phyloP scores from a whole-genome alignment of 2,329 filamentous ascomycete species.

The Aspergillus sp. region DNA sequence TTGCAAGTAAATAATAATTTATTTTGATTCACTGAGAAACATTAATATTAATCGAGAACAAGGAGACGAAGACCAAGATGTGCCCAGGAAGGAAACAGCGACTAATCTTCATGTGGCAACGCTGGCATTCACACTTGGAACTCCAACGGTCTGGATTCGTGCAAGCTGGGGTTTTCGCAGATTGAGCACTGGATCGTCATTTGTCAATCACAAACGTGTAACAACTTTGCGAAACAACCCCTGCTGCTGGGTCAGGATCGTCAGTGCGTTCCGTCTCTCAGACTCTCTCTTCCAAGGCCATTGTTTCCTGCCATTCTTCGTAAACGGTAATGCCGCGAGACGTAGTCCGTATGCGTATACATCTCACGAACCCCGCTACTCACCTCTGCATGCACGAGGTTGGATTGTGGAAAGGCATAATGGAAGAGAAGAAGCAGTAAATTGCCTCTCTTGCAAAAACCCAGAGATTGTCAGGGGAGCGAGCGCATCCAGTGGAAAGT shows the following conservation, averaged over 20 bases:
- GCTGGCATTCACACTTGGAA: slow-evolving; percentile 22
- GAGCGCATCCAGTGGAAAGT: background rate
- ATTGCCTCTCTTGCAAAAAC: background rate
- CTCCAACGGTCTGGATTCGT: slow-evolving; percentile 16
- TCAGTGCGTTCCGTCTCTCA: slow-evolving; percentile 1
- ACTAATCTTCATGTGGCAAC: slow-evolving; percentile 24
- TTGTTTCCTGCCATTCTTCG: background rate
- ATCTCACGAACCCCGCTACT: background rate
- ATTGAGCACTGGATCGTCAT: slow-evolving; percentile 7
- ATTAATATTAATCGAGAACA: slow-evolving; percentile 14
- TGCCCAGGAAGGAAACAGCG: slow-evolving; percentile 1
- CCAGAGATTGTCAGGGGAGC: slow-evolving; percentile 9
- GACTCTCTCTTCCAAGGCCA: background rate
- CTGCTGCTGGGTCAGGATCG: slow-evolving; percentile 6
- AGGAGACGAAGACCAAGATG: slow-evolving; percentile 3
- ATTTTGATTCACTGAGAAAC: slow-evolving; percentile 4
- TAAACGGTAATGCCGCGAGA: background rate
- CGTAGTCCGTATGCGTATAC: background rate
- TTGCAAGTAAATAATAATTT: slow-evolving; percentile 16
- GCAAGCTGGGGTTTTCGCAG: slow-evolving; percentile 5
- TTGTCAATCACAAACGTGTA: slow-evolving; percentile 8
- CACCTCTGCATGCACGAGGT: background rate
- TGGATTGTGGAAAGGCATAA: background rate
- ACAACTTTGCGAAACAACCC: slow-evolving; percentile 6
- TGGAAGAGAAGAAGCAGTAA: background rate